A percentile compares a stretch with the other conserved stretches of the same genome.
phyloP scores from a whole-genome alignment of 371 early-diverging fungal species.

The Circinella minor region DNA sequence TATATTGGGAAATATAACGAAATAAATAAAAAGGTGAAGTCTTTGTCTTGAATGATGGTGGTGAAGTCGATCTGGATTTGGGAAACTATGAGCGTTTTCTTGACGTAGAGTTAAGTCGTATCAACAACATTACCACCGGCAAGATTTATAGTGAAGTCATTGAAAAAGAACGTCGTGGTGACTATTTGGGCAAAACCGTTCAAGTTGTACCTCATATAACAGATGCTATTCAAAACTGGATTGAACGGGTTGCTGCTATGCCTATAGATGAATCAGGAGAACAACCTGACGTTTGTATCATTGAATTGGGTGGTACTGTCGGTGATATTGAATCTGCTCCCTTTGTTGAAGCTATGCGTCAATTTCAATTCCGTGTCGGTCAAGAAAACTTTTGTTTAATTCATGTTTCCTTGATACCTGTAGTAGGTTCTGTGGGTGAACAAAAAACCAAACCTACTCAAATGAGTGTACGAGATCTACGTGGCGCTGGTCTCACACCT shows the following conservation, averaged over 20 bases:
- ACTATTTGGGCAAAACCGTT: slow-evolving; percentile 98
- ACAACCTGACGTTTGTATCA: slow-evolving; percentile 96
- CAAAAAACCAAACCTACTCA: slow-evolving; percentile 99
- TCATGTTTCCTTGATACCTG: slow-evolving; percentile 98
- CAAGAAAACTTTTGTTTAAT: slow-evolving; percentile 96
- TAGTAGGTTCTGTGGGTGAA: slow-evolving; percentile 97
- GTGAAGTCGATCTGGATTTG: slow-evolving; percentile 99
- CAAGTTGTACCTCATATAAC: slow-evolving; percentile 99
- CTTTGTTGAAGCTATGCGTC: slow-evolving; percentile 99
- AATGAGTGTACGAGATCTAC: slow-evolving; percentile 92
- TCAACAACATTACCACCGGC: slow-evolving; percentile 99
- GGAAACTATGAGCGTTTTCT: slow-evolving; percentile 99
- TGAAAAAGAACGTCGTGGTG: slow-evolving; percentile 91
- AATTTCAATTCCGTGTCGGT: slow-evolving; percentile 98
- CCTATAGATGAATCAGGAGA: slow-evolving; percentile 89
- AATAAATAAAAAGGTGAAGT: slow-evolving; percentile 84
- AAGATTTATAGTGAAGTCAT: slow-evolving; percentile 97
- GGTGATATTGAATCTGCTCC: slow-evolving; percentile 99
- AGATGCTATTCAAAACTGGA: slow-evolving; percentile 97
- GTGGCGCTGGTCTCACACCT: slow-evolving; percentile 96
- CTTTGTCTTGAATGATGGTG: slow-evolving; percentile 99
- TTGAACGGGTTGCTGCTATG: slow-evolving; percentile 88
- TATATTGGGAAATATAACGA: not conserved
- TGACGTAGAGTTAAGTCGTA: slow-evolving; percentile 89
- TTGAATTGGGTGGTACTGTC: slow-evolving; percentile 99